phyloP scores from a whole-genome alignment of 257 asterid species.

The Petrea volubilis region DNA sequence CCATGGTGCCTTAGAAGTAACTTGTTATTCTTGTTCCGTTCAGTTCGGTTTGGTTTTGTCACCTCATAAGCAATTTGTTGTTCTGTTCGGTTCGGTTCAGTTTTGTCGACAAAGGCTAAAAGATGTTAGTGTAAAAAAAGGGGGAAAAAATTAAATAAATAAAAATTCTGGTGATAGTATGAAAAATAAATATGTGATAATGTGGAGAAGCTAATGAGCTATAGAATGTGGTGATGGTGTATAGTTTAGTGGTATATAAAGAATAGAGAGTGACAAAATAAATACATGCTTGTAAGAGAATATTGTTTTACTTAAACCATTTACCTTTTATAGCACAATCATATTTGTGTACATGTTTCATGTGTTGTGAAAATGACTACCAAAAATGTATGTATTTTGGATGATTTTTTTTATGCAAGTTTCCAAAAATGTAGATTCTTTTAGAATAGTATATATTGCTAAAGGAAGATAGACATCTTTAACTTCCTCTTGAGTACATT shows the following conservation, averaged over 20 bases:
- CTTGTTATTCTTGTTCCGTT: too few relatives aligned
- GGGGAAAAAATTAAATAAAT: background rate
- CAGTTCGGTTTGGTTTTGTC: background rate
- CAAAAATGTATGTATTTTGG: background rate
- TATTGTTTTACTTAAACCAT: background rate
- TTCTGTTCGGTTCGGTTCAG: too few relatives aligned
- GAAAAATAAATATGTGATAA: background rate
- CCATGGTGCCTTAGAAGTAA: conserved; percentile 32
- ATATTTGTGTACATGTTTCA: conserved; percentile 12
- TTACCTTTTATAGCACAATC: background rate
- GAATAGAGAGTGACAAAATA: too few relatives aligned
- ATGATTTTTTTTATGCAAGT: background rate
- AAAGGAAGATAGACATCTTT: background rate
- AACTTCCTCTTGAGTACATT: background rate
- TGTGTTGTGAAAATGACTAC: background rate
- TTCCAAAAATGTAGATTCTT: too few relatives aligned
- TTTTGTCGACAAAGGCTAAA: background rate
- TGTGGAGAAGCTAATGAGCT: background rate
- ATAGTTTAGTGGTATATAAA: background rate
- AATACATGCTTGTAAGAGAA: background rate
- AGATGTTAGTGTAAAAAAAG: background rate
- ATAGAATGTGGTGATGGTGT: background rate
- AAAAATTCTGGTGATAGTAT: background rate
- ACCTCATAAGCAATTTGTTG: too few relatives aligned
- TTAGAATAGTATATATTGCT: too few relatives aligned